A percentile compares a stretch with the other conserved stretches of the same genome.
Evolutionary conservation across 2,329 filamentous ascomycete species (phyloP).

Genomic region (Cladosporium phlei): DNA sequence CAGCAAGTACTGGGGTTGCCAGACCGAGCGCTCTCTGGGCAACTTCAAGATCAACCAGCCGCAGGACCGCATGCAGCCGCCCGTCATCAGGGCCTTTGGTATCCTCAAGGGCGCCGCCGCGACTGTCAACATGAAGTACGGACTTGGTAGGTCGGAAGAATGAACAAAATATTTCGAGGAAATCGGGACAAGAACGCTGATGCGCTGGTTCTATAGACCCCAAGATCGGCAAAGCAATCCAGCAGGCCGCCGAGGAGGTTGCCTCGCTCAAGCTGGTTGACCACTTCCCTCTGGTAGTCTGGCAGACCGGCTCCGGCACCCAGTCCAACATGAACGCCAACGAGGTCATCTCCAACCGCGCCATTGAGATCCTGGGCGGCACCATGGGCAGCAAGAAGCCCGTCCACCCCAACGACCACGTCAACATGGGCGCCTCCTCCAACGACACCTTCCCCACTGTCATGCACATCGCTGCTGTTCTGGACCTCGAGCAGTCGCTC

Average conservation of each 20-base stretch:
- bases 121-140: conserved; percentile 90
- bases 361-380: conserved; percentile 94
- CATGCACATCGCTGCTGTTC: conserved; percentile 97
- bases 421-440: conserved; percentile 97
- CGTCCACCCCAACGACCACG: conserved; percentile 98
- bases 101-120: conserved; percentile 96
- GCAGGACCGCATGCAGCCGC: conserved; percentile 94
- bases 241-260: conserved; percentile 90
- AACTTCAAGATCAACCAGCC: conserved; percentile 99
- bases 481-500: conserved; percentile 83
- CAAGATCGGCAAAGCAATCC: conserved; percentile 84
- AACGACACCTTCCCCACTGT: conserved; percentile 99
- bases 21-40: conserved; percentile 90
- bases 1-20: conserved; percentile 98
- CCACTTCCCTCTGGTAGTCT: conserved; percentile 97
- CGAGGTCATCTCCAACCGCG: conserved; percentile 98
- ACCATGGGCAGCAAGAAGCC: conserved; percentile 95
- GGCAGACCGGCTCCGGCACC: conserved; percentile 97
- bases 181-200: background rate
- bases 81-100: conserved; percentile 88
- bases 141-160: conserved; percentile 59
- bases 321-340: conserved; percentile 99
- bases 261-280: conserved; percentile 89
- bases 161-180: background rate
- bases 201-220: conserved; percentile 57